These are phyloP conservation scores for Trypanosoma scelopori DNA, from an alignment of 208 protist genomes.

Conservation along the genomic window DNA sequence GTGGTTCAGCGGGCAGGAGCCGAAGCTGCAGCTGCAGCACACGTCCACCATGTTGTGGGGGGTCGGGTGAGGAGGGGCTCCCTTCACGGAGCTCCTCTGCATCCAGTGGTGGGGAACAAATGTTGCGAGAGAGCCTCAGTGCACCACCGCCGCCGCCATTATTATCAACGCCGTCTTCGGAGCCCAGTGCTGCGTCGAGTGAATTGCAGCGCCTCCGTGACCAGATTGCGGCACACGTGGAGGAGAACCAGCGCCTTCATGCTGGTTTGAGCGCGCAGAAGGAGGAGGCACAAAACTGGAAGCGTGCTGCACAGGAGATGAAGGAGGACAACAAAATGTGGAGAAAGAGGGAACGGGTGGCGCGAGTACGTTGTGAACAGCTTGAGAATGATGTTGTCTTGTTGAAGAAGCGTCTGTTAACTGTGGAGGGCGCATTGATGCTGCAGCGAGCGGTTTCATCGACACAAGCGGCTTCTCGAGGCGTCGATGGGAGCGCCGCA, in stretches of 20 bases:
- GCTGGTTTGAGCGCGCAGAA: conserved; percentile 1
- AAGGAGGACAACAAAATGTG: conserved; percentile 21
- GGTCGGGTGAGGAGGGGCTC: background rate
- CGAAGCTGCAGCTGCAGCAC: background rate
- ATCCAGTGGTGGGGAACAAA: background rate
- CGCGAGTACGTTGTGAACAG: conserved; percentile 28
- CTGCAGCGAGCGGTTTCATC: background rate
- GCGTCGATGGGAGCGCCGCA: background rate
- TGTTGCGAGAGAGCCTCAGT: too few relatives aligned
- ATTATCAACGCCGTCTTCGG: too few relatives aligned
- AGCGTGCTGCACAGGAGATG: conserved; percentile 11
- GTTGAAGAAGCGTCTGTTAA: conserved; percentile 58
- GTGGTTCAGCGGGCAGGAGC: conserved; percentile 5
- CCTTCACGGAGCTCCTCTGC: background rate
- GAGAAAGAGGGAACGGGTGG: conserved; percentile 10
- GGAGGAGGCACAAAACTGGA: conserved; percentile 23
- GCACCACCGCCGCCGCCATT: too few relatives aligned
- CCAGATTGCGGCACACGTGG: background rate
- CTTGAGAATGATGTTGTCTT: conserved; percentile 42
- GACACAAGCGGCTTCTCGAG: background rate
- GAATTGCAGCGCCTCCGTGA: conserved; percentile 3
- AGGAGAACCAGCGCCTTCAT: conserved; percentile 12
- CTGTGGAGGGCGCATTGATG: conserved; percentile 27
- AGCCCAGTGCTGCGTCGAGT: background rate
- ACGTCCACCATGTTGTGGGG: conserved; percentile 5